phyloP scores from a whole-genome alignment of 2,329 filamentous ascomycete genomes.

The Simplicillium sp. region DNA sequence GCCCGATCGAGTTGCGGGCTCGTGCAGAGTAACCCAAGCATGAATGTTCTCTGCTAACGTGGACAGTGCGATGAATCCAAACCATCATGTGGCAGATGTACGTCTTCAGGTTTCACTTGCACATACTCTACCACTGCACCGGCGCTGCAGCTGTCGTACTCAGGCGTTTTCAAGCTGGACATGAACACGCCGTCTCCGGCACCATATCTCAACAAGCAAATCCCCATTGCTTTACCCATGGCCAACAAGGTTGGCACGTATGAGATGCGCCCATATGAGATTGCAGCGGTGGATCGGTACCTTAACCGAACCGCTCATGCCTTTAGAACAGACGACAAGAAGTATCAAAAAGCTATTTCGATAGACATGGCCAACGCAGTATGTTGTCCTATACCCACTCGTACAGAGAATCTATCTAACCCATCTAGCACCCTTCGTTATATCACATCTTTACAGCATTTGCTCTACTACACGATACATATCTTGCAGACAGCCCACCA shows the following conservation, averaged over 20 bases:
- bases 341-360: background rate
- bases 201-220: background rate
- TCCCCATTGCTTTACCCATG: background rate
- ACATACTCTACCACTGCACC: slow-evolving; percentile 25
- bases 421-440: background rate
- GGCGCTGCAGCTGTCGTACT: background rate
- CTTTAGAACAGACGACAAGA: background rate
- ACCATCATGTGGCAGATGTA: slow-evolving; percentile 36
- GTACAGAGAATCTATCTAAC: background rate
- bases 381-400: background rate
- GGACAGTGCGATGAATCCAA: slow-evolving; percentile 39
- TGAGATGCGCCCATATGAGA: background rate
- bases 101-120: slow-evolving; percentile 33
- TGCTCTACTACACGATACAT: background rate
- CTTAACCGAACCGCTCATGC: background rate
- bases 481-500: background rate
- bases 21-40: too few species aligned
- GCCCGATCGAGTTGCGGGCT: background rate
- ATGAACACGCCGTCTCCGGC: background rate
- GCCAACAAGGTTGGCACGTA: background rate
- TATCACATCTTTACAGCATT: background rate
- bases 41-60: background rate
- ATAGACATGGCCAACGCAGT: background rate
- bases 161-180: background rate
- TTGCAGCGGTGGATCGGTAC: background rate